phyloP scores from a whole-genome alignment of 768 basidiomycete genomes.

The Suillus discolor region DNA sequence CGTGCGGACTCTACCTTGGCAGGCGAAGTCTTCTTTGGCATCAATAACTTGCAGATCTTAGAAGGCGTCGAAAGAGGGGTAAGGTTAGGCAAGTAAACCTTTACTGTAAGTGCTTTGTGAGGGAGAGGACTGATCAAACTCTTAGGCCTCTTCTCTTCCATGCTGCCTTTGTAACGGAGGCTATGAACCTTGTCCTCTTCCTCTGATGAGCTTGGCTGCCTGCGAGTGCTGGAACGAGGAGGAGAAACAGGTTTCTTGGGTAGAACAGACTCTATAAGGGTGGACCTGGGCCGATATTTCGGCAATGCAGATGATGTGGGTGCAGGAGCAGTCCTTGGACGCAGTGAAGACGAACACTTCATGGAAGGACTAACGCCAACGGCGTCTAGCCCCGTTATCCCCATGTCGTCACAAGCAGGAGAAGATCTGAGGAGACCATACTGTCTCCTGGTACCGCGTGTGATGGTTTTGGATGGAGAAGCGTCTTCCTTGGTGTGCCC shows the following conservation, averaged over 20 bases:
- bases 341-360: conserved; percentile 50
- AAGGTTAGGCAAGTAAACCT: conserved; percentile 42
- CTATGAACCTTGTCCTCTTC: conserved; percentile 53
- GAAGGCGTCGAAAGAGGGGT: conserved; percentile 52
- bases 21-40: conserved; percentile 32
- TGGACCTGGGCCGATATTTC: conserved; percentile 71
- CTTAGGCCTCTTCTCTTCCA: conserved; percentile 44
- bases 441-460: conserved; percentile 52
- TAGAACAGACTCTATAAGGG: conserved; percentile 42
- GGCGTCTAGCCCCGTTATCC: conserved; percentile 39
- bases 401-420: conserved; percentile 48
- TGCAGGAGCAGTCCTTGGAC: conserved; percentile 48
- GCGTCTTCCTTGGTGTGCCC: conserved; percentile 35
- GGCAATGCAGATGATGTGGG: conserved; percentile 59
- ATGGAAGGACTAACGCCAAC: conserved; percentile 34
- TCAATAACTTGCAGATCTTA: conserved; percentile 38
- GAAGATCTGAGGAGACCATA: conserved; percentile 44
- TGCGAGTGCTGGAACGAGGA: conserved; percentile 54
- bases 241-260: conserved; percentile 58
- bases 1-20: conserved; percentile 49
- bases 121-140: conserved; percentile 78
- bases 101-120: conserved; percentile 56
- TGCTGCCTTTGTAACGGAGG: conserved; percentile 32
- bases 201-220: conserved; percentile 66
- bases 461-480: conserved; percentile 57